Conservation (phyloP, 768 basidiomycete genomes). For the Sarcodon aspratus region DNA sequence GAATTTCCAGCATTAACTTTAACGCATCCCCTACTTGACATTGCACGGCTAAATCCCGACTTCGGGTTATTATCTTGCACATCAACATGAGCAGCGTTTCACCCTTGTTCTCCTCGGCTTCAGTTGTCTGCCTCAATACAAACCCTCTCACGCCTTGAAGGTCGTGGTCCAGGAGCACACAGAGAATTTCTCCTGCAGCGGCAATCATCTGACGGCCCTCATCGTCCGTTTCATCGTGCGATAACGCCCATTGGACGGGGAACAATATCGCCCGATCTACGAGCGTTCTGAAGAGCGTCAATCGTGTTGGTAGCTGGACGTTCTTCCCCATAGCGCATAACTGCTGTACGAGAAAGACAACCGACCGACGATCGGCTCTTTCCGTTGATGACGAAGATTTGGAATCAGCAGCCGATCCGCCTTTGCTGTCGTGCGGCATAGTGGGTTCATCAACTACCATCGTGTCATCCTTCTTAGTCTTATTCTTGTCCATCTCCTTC, state of each 20-base stretch:
- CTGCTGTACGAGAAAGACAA: constrained; percentile 83
- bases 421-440: too few relatives aligned
- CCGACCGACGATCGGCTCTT: constrained; percentile 52
- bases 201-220: constrained; percentile 51
- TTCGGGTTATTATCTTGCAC: constrained; percentile 67
- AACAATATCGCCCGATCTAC: constrained; percentile 83
- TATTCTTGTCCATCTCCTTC: constrained; percentile 12
- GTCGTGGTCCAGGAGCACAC: constrained; percentile 84
- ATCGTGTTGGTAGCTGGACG: constrained; percentile 79
- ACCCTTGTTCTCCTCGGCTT: constrained; percentile 55
- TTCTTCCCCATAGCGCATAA: constrained; percentile 95
- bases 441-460: constrained; percentile 16
- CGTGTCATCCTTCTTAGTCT: constrained; percentile 12
- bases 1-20: constrained; percentile 73
- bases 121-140: constrained; percentile 69
- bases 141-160: constrained; percentile 76
- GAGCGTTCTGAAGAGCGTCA: constrained; percentile 76
- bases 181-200: constrained; percentile 77
- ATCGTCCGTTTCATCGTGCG: constrained; percentile 46
- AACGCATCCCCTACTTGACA: constrained; percentile 86
- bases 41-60: constrained; percentile 78
- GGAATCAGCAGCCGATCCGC: not conserved
- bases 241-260: constrained; percentile 88
- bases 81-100: constrained; percentile 65
- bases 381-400: constrained; percentile 18